Conservation (phyloP, 768 basidiomycete genomes). For the Tubosaeta brunneosetosa region DNA sequence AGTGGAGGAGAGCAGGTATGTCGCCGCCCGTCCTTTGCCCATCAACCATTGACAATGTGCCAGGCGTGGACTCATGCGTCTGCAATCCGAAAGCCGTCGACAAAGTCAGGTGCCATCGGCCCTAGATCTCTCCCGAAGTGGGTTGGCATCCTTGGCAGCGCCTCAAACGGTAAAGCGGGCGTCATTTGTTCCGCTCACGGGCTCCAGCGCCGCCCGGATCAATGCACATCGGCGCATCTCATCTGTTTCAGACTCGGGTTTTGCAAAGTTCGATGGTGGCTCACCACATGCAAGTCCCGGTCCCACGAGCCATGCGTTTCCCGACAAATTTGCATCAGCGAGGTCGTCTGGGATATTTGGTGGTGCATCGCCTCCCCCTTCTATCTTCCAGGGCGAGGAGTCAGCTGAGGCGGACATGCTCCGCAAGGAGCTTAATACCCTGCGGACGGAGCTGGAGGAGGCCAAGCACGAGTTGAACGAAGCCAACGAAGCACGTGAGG, state of each 20-base stretch:
- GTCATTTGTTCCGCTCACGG: slow-evolving; percentile 71
- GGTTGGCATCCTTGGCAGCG: slow-evolving; percentile 33
- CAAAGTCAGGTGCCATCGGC: slow-evolving; percentile 49
- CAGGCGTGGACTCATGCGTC: slow-evolving; percentile 82
- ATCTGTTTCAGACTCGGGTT: slow-evolving; percentile 63
- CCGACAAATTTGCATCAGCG: slow-evolving; percentile 26
- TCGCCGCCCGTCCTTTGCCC: neutral
- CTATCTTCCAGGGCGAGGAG: slow-evolving; percentile 28
- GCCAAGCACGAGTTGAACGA: slow-evolving; percentile 67
- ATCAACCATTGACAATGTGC: slow-evolving; percentile 4
- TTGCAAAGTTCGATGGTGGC: slow-evolving; percentile 32
- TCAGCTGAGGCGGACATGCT: slow-evolving; percentile 51
- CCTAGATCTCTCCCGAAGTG: slow-evolving; percentile 54
- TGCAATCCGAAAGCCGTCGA: slow-evolving; percentile 73
- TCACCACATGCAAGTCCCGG: slow-evolving; percentile 30
- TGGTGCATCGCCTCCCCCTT: slow-evolving; percentile 42
- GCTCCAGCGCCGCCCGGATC: slow-evolving; percentile 41
- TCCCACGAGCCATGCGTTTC: slow-evolving; percentile 33
- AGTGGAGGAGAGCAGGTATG: slow-evolving; percentile 82
- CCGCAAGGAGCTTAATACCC: slow-evolving; percentile 51
- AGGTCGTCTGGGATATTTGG: slow-evolving; percentile 51
- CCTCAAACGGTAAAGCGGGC: slow-evolving; percentile 63
- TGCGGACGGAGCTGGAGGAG: slow-evolving; percentile 59
- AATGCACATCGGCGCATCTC: slow-evolving; percentile 66
- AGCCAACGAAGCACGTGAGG: slow-evolving; percentile 78